Base-by-base conservation (phyloP, 192 early-diverging fungal species). In the Dissophora ornata region DNA sequence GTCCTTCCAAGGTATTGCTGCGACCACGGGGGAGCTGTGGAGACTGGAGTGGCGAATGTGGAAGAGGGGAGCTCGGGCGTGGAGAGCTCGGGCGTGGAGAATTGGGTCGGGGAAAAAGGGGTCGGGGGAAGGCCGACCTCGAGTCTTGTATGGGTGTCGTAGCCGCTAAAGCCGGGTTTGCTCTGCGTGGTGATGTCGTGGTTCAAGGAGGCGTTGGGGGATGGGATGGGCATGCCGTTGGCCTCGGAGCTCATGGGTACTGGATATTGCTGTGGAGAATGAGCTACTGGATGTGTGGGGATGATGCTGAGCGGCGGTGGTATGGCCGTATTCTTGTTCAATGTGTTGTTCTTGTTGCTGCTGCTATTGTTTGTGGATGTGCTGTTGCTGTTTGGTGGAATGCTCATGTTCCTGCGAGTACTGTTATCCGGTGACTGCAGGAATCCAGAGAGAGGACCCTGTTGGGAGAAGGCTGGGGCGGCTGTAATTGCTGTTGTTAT, bases 71-170 rank as follows among this genome's bases (percentile, higher is more conserved):
- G 48, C 25, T 67, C 26, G 62, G 36, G 8, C 40, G 57, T 8
- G 73, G 64, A n/a, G 73, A 77, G 33, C 52, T 57, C 3, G 70
- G 41, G 5, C 70, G 54, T 6, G 70, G 70, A 11, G 70, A 73
- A 21, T 28, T 29, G 41, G 58, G 57, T 19, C 64, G 53, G 0
- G 71, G 71, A 11, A 62, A 74, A 36, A 64, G 51, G 0, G 69
- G 69, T 21, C 69, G 38, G 5, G n/a, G 73, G 73, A 22, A 75
- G 26, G 9, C 62, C 71, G 44, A 63, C 71, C 18, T 77, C 73
- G 0, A 67, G 42, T 32, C 63, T 64, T 33, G 58, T 30, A 13
- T 64, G 63, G 4, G 64, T 12, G 12, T 67, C 73, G 18, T 61
- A 56, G 30, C 4, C 19, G 22, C 18, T n/a, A n/a, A n/a, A n/a